Evolutionary conservation across 1,284 basidiomycete genomes (phyloP).

Genomic region (Fomitiporia mediterranea): DNA sequence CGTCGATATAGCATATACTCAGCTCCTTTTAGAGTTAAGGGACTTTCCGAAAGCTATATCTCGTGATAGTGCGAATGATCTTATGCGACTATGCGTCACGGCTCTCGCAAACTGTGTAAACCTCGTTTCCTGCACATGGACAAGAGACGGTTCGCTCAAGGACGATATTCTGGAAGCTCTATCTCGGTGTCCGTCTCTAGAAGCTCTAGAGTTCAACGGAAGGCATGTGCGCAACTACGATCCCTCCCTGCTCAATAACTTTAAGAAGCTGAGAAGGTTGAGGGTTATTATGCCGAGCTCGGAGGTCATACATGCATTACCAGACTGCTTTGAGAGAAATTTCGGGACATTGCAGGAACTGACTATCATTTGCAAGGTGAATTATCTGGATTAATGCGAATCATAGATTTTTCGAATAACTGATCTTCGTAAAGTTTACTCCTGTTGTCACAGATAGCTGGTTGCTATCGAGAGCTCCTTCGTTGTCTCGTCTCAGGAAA

Average conservation of each 20-base stretch:
- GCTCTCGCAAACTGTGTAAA: conserved; percentile 58
- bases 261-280: conserved; percentile 46
- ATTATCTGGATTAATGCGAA: conserved; percentile 15
- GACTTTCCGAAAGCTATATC: conserved; percentile 52
- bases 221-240: conserved; percentile 51
- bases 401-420: conserved; percentile 6
- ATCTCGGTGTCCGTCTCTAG: conserved; percentile 36
- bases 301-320: conserved; percentile 45
- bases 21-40: conserved; percentile 46
- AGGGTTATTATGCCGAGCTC: conserved; percentile 67
- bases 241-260: conserved; percentile 42
- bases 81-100: conserved; percentile 37
- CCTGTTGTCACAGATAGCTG: conserved; percentile 50
- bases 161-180: conserved; percentile 51
- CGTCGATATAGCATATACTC: background rate
- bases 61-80: conserved; percentile 23
- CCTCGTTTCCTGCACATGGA: conserved; percentile 64
- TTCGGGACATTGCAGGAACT: conserved; percentile 45
- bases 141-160: conserved; percentile 64
- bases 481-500: conserved; percentile 45
- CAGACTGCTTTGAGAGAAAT: conserved; percentile 45
- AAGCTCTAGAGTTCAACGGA: conserved; percentile 66
- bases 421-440: conserved; percentile 30
- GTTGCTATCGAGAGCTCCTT: conserved; percentile 43
- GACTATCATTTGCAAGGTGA: conserved; percentile 64